Conservation (phyloP, 2,329 filamentous ascomycete genomes). For the Cercospora sojina region DNA sequence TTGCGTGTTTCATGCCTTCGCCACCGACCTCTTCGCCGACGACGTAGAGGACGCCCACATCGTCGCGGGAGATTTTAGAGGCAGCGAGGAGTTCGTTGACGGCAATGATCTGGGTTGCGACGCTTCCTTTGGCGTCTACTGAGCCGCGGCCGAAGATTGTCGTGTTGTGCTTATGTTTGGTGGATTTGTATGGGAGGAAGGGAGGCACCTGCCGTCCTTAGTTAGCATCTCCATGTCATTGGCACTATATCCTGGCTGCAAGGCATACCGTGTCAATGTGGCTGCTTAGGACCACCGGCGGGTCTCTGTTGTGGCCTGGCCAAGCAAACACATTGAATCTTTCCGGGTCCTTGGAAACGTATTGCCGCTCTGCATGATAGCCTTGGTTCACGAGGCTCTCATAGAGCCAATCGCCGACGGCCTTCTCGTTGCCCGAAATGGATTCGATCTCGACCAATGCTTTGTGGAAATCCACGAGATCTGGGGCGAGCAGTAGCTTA, state of each 20-base stretch:
- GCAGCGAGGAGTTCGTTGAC: conserved; percentile 53
- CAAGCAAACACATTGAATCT: conserved; percentile 79
- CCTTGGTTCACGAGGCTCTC: conserved; percentile 61
- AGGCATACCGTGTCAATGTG: conserved; percentile 71
- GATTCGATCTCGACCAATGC: conserved; percentile 73
- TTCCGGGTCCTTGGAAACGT: conserved; percentile 42
- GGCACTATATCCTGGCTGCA: neutral
- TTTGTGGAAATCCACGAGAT: conserved; percentile 71
- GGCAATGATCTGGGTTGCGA: conserved; percentile 73
- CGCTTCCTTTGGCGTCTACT: conserved; percentile 59
- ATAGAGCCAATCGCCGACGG: conserved; percentile 67
- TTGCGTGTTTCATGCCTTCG: conserved; percentile 69
- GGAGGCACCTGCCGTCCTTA: conserved; percentile 58
- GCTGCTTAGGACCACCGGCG: conserved; percentile 67
- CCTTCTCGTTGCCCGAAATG: conserved; percentile 65
- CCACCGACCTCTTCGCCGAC: conserved; percentile 82
- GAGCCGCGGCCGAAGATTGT: conserved; percentile 65
- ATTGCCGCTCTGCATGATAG: conserved; percentile 63
- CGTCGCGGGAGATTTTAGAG: conserved; percentile 44
- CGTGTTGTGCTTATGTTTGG: conserved; percentile 41
- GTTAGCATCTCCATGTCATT: neutral
- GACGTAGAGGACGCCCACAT: conserved; percentile 58
- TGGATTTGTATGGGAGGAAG: conserved; percentile 64
- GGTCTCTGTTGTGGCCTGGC: conserved; percentile 49
- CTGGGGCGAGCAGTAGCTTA: conserved; percentile 34